phyloP scores from a whole-genome alignment of 2,329 filamentous ascomycete genomes.

The Simplicillium sp. region DNA sequence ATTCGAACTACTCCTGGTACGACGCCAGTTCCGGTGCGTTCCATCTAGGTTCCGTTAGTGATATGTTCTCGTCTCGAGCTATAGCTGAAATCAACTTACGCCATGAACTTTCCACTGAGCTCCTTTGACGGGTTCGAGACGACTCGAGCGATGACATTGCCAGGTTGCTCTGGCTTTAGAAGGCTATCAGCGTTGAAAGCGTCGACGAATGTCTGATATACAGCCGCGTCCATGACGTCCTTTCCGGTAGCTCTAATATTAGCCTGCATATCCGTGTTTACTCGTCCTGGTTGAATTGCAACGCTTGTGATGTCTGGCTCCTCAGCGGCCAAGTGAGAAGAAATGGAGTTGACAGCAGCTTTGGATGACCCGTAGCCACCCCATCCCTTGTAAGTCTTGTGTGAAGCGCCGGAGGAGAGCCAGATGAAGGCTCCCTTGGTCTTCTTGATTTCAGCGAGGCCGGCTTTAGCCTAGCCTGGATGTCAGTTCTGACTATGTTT shows the following conservation, averaged over 20 bases:
- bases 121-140: constrained; percentile 54
- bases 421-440: constrained; percentile 65
- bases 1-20: constrained; percentile 34
- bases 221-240: constrained; percentile 38
- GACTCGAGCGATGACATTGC: constrained; percentile 75
- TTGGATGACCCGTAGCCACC: constrained; percentile 76
- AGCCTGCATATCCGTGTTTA: constrained; percentile 88
- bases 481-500: constrained; percentile 2
- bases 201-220: constrained; percentile 59
- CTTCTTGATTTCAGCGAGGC: constrained; percentile 58
- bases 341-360: constrained; percentile 73
- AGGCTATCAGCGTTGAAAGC: constrained; percentile 63
- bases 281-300: constrained; percentile 66
- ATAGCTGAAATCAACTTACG: constrained; percentile 31
- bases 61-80: not conserved
- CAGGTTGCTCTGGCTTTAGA: constrained; percentile 74
- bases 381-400: constrained; percentile 60
- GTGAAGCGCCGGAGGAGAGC: constrained; percentile 70
- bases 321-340: constrained; percentile 62
- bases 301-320: constrained; percentile 68
- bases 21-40: constrained; percentile 35
- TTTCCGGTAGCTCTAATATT: constrained; percentile 57
- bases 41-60: constrained; percentile 19
- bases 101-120: constrained; percentile 69
- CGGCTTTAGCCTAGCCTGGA: constrained; percentile 53